Base-by-base conservation (phyloP, 2,329 filamentous ascomycete species). In the Colletotrichum liaoningense region DNA sequence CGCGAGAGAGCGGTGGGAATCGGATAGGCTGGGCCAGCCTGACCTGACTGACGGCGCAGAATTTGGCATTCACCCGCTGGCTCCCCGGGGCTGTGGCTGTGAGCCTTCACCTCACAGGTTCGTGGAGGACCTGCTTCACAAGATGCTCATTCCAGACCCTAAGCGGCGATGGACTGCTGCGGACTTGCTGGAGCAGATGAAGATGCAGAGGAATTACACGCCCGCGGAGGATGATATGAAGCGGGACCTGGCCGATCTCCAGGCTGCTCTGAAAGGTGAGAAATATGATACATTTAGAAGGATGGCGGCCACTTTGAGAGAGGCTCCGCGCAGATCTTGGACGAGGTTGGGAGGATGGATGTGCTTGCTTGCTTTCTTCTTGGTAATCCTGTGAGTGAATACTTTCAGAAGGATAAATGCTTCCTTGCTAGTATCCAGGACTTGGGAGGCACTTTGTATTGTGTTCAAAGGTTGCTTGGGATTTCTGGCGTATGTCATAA, bases 101-200 rank as follows among this genome's bases (percentile, higher is more conserved):
- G 16, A 30, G 6, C 22, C 24, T 3, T 46, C 19, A 9, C 8
- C 42, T 19, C 63, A 67, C 12, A 7, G 5, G 5, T 11, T 22
- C 8, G 7, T 68, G 33, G 19, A 46, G 30, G 14, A 30, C 4
- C 12, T 72, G 49, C 16, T 72, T 22, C 5, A 7, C 5, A 30
- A 26, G n/a, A 67, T 72, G 69, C 46, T 72, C 57, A 30, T 28
- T 3, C 38, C 28, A 22, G 24, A 63, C 5, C 69, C 69, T n/a
- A 46, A 30, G 24, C 26, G 11, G 46, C 46, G 69, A 38, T 30
- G 9, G 6, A 63, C 30, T 8, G 69, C 69, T 8, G 56, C 35
- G 63, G 49, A 58, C 4, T 42, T 65, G 2, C 49, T 67, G 4
- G n/a, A 46, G 12, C 28, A 59, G 64, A 59, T 67, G 65, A 24